Conservation (phyloP, 192 early-diverging fungal genomes). For the Backusella circina region DNA sequence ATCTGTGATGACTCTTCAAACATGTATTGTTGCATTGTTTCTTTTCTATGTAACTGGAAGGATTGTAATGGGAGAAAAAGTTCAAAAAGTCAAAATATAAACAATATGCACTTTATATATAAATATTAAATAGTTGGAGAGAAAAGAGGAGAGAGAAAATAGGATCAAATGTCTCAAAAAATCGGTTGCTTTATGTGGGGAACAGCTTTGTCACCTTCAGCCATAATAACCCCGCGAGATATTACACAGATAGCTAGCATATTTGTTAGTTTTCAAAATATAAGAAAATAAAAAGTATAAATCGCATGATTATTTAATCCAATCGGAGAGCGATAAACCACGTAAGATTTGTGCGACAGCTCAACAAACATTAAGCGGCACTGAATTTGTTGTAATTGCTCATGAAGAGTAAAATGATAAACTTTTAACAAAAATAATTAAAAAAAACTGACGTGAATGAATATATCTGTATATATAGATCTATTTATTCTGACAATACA, state of each 20-base stretch:
- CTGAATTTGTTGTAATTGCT: background rate
- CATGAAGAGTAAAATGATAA: background rate
- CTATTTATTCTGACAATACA: background rate
- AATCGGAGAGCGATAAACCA: background rate
- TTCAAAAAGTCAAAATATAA: background rate
- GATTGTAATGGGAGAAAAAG: background rate
- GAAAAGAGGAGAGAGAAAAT: background rate
- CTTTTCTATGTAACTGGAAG: background rate
- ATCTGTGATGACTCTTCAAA: background rate
- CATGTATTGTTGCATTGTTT: slow-evolving; percentile 6
- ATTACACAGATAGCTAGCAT: background rate
- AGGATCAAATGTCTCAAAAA: background rate
- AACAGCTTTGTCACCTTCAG: background rate
- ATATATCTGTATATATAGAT: background rate
- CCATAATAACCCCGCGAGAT: background rate
- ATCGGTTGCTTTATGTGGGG: background rate
- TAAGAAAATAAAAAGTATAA: background rate
- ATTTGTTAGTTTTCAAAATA: background rate
- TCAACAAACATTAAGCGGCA: background rate
- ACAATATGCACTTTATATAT: background rate
- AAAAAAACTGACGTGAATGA: background rate
- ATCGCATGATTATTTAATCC: slow-evolving; percentile 15
- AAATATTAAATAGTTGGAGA: background rate
- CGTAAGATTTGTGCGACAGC: background rate
- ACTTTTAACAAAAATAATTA: background rate